Base-by-base conservation (phyloP, 2,329 filamentous ascomycete genomes). In the Didymella arachidicola region DNA sequence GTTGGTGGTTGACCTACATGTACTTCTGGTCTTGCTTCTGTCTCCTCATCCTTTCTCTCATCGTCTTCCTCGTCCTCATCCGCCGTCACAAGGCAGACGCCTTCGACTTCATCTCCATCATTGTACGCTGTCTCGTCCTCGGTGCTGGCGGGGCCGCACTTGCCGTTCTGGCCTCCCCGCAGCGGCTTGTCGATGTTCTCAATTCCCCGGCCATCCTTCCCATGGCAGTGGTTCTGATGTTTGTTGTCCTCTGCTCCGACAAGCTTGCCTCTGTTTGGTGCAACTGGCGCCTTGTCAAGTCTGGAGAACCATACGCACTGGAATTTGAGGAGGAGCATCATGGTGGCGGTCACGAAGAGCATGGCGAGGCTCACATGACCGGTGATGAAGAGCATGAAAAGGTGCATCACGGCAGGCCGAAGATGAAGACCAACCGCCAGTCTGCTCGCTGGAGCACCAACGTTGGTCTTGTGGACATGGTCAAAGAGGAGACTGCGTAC, bases 61-160 rank as follows among this genome's bases (percentile, higher is more conserved):
- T 79, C 50, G 43, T 72, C 39, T 79, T 79, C 63, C 71, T 78
- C 7, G 63, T 78, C 61, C 68, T 80, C 12, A 78, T 79, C 61
- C 72, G 77, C 7, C 66, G 70, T n/a, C 71, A 77, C 63, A 76
- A 73, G 45, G 69, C 71, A 54, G 78, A 80, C 57, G 51, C 75
- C 14, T 79, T 77, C 65, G 78, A 80, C 62, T 75, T 70, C 56
- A 72, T 76, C 16, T 75, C 75, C 22, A 64, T 79, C 50, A 68
- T 74, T 32, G 47, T 68, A 11, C 73, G 75, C 19, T 57, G 70
- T 29, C 48, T 71, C 10, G 66, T 71, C 2, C 60, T 75, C 1
- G 60, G 61, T 4, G 65, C 71, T 16, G 72, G 77, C 18, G 64
- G 53, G 7, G 61, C 65, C 0, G 61, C 78, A 54, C 59, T 79